Conservation (phyloP, 176 grass and related monocot species). For the Puccinellia tenuiflora region DNA sequence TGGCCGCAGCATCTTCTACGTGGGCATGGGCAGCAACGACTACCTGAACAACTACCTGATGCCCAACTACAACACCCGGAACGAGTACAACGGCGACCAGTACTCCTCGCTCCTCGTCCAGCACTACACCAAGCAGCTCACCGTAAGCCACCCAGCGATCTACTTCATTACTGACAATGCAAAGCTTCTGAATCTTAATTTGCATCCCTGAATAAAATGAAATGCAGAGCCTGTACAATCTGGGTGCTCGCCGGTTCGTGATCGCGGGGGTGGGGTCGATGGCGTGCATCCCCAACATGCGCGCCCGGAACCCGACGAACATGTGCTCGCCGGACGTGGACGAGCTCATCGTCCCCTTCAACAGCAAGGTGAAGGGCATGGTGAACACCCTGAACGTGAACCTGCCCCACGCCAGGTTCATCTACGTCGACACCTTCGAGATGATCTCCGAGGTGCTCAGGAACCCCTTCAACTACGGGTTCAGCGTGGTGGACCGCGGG, state of each 20-base stretch:
- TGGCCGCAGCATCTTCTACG: constrained; percentile 69
- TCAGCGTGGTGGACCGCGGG: constrained; percentile 64
- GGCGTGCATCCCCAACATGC: constrained; percentile 94
- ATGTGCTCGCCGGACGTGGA: constrained; percentile 78
- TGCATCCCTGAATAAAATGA: background rate
- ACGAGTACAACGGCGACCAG: constrained; percentile 73
- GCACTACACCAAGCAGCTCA: constrained; percentile 73
- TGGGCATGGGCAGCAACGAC: constrained; percentile 97
- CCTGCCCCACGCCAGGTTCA: constrained; percentile 58
- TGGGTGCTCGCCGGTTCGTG: constrained; percentile 67
- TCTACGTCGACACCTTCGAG: constrained; percentile 76
- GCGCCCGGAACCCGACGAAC: constrained; percentile 37
- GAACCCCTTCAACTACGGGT: constrained; percentile 62
- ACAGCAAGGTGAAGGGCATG: constrained; percentile 70
- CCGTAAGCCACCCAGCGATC: background rate
- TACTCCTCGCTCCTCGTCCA: constrained; percentile 70
- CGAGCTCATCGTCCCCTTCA: constrained; percentile 78
- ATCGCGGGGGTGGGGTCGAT: constrained; percentile 77
- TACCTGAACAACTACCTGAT: constrained; percentile 98
- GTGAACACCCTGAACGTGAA: constrained; percentile 59
- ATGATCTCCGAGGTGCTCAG: constrained; percentile 73
- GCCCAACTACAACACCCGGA: constrained; percentile 92
- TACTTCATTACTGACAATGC: background rate
- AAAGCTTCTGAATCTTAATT: background rate
- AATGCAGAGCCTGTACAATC: constrained; percentile 63